Conservation (phyloP, 805 yeast genomes). For the Hanseniaspora lachancei region DNA sequence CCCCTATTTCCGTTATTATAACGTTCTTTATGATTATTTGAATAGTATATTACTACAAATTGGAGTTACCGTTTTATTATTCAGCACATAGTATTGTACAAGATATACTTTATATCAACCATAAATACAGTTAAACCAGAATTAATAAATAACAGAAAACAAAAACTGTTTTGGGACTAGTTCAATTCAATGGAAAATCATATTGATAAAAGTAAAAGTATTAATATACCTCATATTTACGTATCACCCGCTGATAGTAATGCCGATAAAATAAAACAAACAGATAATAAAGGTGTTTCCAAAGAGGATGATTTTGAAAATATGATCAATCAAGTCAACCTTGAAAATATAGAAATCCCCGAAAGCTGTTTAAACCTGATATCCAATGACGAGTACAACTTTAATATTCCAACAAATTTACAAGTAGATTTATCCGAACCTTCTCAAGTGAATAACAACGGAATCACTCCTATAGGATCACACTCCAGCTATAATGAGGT, state of each 20-base stretch:
- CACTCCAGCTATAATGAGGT: neutral
- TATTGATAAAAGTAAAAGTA: neutral
- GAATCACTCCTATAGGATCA: neutral
- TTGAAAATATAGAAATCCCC: neutral
- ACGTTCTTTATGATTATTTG: no score
- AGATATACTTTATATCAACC: neutral
- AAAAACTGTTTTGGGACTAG: no score
- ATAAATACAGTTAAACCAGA: neutral
- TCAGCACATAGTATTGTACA: no score
- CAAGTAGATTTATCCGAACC: neutral
- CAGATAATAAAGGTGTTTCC: neutral
- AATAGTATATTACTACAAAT: no score
- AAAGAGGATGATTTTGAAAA: neutral
- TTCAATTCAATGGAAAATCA: neutral
- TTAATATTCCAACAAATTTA: conserved; percentile 14
- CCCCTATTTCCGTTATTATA: no score
- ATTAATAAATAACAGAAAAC: neutral
- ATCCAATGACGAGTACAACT: neutral
- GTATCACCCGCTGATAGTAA: conserved; percentile 3
- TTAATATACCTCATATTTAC: conserved; percentile 4
- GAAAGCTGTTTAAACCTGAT: neutral
- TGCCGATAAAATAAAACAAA: neutral
- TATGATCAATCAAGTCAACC: neutral
- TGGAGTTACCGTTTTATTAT: no score
- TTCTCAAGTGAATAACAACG: neutral